Conservation (phyloP, 1,139 yeast species). For the Saccharomyces hybrid region DNA sequence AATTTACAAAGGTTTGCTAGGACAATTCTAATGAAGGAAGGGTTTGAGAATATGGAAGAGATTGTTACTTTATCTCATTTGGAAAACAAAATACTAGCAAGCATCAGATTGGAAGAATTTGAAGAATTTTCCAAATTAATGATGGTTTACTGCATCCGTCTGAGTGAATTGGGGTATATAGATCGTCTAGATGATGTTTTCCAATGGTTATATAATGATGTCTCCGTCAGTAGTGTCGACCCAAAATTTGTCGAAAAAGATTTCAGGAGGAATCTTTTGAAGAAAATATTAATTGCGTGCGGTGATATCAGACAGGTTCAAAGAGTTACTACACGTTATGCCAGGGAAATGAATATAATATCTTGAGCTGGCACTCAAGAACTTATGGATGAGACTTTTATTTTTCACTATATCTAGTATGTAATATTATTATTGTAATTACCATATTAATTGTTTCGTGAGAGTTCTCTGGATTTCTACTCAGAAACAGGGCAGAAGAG, state of each 20-base stretch:
- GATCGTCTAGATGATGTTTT: constrained; percentile 69
- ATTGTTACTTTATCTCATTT: constrained; percentile 81
- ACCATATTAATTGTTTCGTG: neutral
- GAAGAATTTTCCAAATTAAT: constrained; percentile 59
- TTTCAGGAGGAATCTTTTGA: constrained; percentile 54
- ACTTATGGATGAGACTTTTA: neutral
- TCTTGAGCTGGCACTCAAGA: neutral
- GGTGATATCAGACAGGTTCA: constrained; percentile 80
- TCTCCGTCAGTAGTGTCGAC: constrained; percentile 23
- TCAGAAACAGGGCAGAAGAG: too few relatives aligned
- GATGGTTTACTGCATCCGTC: constrained; percentile 61
- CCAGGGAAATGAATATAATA: constrained; percentile 28
- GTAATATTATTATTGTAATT: neutral
- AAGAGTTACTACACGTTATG: constrained; percentile 57
- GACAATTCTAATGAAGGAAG: constrained; percentile 89
- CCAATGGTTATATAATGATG: constrained; percentile 52
- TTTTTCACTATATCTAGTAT: neutral
- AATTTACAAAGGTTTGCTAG: constrained; percentile 82
- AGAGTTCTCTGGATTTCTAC: neutral
- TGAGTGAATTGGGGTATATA: constrained; percentile 74
- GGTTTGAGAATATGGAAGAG: constrained; percentile 86
- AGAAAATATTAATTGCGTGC: constrained; percentile 61
- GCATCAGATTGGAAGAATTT: constrained; percentile 56
- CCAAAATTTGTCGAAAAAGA: constrained; percentile 20
- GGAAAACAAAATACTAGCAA: constrained; percentile 75